Evolutionary conservation across 2,329 filamentous ascomycete genomes (phyloP), one percentile per base, ranked within the genome.

Genomic region (Beauveria sp.): DNA sequence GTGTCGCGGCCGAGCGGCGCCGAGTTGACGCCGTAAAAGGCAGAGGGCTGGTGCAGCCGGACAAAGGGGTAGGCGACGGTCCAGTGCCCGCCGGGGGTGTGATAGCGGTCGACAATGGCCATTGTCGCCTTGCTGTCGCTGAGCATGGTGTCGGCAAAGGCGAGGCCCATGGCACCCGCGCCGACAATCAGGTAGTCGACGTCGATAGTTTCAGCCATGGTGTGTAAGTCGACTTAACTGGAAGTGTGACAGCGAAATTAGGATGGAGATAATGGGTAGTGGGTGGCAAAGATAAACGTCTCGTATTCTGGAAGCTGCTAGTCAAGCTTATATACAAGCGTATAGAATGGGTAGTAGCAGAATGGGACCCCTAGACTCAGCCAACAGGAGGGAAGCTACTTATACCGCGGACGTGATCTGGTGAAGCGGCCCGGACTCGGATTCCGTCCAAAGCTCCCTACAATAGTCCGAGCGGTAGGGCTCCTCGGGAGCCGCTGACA

Each of bases 11-110:
- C 52, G 18, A 61, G 50, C n/a, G 26, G 22, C 43, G 6, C 55
- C 7, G 58, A 61, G 28, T 61, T 46, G 49, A 61, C 58, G 14
- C 58, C 58, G 43, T 61, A 61, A 45, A 56, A 45, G 22, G 47
- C 53, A 3, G 58, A 45, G 3, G 58, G 58, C 50, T 54, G 50
- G 26, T 61, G 58, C 18, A 61, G 58, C 9, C 40, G 47, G 4
- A 61, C 58, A 26, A 61, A 61, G n/a, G 58, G 49, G 28, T 61
- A 61, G 5, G 58, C 58, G 40, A 49, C 51, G 38, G 52, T 61
- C 58, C 58, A 61, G 53, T 61, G 51, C 43, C 58, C 51, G 18
- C 58, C 58, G 26, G 58, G 58, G 14, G 51, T 26, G 53, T 61
- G 50, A 7, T 54, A 46, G 4, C 49, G 52, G 18, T 61, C 58